Evolutionary conservation across 371 early-diverging fungal species (phyloP).

Genomic region (Mucor plumbeus): DNA sequence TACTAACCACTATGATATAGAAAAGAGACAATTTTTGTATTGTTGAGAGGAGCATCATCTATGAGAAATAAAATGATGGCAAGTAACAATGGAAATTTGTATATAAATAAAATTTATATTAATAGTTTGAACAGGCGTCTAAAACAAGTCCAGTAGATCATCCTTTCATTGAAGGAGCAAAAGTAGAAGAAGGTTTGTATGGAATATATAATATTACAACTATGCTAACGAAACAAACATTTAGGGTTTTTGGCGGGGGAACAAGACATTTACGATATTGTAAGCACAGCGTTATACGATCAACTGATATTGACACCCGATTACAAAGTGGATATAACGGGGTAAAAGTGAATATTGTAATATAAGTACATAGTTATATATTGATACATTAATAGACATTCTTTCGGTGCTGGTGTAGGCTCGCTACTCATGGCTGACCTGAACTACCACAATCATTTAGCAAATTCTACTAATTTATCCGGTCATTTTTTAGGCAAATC

Average conservation of each 20-base stretch:
- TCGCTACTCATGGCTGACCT: constrained; percentile 21
- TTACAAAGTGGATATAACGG: constrained; percentile 13
- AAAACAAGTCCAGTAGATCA: constrained; percentile 4
- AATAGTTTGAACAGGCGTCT: background rate
- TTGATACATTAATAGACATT: constrained; percentile 17
- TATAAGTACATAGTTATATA: background rate
- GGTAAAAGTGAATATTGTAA: constrained; percentile 4
- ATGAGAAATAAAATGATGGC: constrained; percentile 10
- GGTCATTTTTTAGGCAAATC: constrained; percentile 27
- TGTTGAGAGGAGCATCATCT: constrained; percentile 18
- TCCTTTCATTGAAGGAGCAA: constrained; percentile 12
- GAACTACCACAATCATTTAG: background rate
- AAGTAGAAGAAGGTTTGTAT: constrained; percentile 21
- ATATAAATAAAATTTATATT: background rate
- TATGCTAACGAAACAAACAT: background rate
- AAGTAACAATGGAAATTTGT: background rate
- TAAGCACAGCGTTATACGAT: constrained; percentile 10
- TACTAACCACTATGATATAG: background rate
- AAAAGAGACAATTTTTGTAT: constrained; percentile 15
- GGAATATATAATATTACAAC: background rate
- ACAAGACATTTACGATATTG: constrained; percentile 17
- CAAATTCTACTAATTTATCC: constrained; percentile 5
- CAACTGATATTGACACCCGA: constrained; percentile 19
- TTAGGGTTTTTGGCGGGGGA: constrained; percentile 8
- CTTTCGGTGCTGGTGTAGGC: constrained; percentile 27